These are phyloP conservation scores for Cardamine resedifolia DNA, from an alignment of 345 rosid species.

Conservation along the genomic window DNA sequence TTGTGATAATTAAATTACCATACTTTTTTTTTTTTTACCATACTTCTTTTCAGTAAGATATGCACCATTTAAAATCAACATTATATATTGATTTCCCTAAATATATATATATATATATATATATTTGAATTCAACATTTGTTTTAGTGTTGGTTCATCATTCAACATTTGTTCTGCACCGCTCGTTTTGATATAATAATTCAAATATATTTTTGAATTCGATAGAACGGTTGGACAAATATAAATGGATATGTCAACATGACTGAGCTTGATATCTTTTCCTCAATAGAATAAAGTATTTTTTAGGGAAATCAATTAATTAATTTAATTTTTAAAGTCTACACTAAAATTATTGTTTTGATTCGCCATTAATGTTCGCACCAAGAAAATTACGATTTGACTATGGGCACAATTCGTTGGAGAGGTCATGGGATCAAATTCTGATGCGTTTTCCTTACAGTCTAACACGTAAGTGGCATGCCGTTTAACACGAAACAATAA, in stretches of 20 bases:
- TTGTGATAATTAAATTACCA: no score
- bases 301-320: neutral
- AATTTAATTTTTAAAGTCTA: no score
- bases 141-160: no score
- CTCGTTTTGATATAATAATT: neutral
- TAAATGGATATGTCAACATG: neutral
- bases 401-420: neutral
- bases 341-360: neutral
- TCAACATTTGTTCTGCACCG: neutral
- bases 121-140: no score
- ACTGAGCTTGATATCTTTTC: neutral
- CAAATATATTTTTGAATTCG: neutral
- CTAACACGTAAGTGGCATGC: conserved; percentile 34
- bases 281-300: neutral
- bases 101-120: no score
- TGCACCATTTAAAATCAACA: no score
- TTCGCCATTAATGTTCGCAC: neutral
- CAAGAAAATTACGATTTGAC: neutral
- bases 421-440: neutral
- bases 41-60: neutral
- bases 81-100: no score
- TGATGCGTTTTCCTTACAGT: neutral
- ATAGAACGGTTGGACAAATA: neutral
- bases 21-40: no score
- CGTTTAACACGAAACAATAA: conserved; percentile 28